Percentiles rank a stretch among this genome's conserved stretches.
Conservation (phyloP, 805 yeast genomes). For the Teunomyces kruisii region DNA sequence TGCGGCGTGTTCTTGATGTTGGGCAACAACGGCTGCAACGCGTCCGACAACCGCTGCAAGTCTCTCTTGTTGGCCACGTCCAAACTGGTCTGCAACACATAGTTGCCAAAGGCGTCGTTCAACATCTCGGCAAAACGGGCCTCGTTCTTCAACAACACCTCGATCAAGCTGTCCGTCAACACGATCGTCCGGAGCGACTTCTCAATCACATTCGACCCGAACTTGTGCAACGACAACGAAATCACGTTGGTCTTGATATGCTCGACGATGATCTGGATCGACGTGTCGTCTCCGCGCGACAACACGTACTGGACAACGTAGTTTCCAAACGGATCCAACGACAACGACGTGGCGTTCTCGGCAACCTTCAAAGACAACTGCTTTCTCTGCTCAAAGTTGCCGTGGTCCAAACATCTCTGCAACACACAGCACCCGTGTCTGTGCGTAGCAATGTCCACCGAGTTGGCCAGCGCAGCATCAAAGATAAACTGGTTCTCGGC, state of each 20-base stretch:
- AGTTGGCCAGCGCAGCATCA: slow-evolving; percentile 74
- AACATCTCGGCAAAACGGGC: slow-evolving; percentile 42
- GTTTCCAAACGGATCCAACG: slow-evolving; percentile 94
- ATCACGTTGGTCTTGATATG: slow-evolving; percentile 39
- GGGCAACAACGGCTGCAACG: slow-evolving; percentile 72
- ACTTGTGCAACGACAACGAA: slow-evolving; percentile 55
- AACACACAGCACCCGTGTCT: slow-evolving; percentile 87
- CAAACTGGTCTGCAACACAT: slow-evolving; percentile 57
- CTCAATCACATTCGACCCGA: slow-evolving; percentile 47
- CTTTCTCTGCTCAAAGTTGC: slow-evolving; percentile 65
- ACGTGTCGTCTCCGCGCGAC: slow-evolving; percentile 43
- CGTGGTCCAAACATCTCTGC: slow-evolving; percentile 93
- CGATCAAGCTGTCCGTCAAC: slow-evolving; percentile 46
- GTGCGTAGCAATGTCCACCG: slow-evolving; percentile 85
- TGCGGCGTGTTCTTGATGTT: slow-evolving; percentile 89
- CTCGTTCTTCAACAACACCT: slow-evolving; percentile 38
- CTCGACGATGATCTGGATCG: slow-evolving; percentile 32
- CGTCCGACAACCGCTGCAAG: slow-evolving; percentile 53
- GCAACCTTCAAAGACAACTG: slow-evolving; percentile 69
- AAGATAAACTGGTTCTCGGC: slow-evolving; percentile 84
- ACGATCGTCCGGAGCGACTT: slow-evolving; percentile 50
- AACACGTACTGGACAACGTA: slow-evolving; percentile 94
- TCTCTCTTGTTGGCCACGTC: slow-evolving; percentile 54
- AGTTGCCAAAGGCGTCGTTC: slow-evolving; percentile 60
- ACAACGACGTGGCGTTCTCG: slow-evolving; percentile 62